Evolutionary conservation across 768 basidiomycete species (phyloP).

Genomic region (Leccinellum albellum): DNA sequence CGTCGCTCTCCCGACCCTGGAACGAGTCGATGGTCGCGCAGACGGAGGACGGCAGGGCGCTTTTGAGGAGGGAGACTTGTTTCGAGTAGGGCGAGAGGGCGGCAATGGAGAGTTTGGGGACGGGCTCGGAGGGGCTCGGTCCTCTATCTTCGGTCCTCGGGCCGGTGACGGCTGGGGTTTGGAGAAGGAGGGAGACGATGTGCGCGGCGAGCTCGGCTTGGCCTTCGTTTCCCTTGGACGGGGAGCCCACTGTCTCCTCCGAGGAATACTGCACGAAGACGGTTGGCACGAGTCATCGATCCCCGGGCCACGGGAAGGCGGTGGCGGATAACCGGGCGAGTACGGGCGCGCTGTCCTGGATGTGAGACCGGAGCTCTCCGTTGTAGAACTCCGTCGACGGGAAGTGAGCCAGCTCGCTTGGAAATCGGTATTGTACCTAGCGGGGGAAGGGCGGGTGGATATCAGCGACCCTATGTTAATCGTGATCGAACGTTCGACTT

Average conservation of each 20-base stretch:
- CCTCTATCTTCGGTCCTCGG: too few relatives aligned
- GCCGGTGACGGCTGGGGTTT: neutral
- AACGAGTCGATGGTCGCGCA: constrained; percentile 41
- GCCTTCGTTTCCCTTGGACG: constrained; percentile 59
- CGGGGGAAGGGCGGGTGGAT: neutral
- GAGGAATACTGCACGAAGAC: constrained; percentile 55
- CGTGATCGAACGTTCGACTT: constrained; percentile 2
- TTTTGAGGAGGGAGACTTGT: constrained; percentile 47
- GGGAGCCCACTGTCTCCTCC: constrained; percentile 56
- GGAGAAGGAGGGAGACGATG: constrained; percentile 45
- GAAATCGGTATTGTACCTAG: constrained; percentile 63
- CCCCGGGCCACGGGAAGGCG: constrained; percentile 56
- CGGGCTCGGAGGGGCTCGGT: neutral
- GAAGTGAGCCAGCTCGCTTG: constrained; percentile 52
- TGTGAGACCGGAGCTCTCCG: constrained; percentile 46
- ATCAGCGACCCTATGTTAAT: neutral
- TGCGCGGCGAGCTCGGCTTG: constrained; percentile 52
- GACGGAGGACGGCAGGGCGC: constrained; percentile 27
- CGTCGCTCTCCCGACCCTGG: constrained; percentile 66
- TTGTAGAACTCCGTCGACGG: constrained; percentile 66
- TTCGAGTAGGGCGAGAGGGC: constrained; percentile 56
- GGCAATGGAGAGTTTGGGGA: constrained; percentile 10
- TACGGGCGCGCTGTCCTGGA: constrained; percentile 34
- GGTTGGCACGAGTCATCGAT: constrained; percentile 39
- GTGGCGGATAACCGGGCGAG: constrained; percentile 37